Evolutionary conservation across 345 rosid genomes (phyloP).

Genomic region (Linum trigynum): DNA sequence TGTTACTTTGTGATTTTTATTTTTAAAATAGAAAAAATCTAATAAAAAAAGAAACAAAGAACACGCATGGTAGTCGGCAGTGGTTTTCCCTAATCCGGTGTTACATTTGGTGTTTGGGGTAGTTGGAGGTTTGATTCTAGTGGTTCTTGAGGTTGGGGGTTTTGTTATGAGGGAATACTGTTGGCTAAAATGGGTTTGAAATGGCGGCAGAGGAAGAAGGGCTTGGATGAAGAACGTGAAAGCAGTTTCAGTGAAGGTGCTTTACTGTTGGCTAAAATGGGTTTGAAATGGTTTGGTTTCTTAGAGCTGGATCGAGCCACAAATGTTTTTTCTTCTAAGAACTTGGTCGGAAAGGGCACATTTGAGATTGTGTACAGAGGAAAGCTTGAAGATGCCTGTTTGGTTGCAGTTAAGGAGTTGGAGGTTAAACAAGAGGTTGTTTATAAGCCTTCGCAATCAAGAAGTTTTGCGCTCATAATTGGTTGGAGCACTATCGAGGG

Average conservation of each 20-base stretch:
- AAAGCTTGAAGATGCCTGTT: slow-evolving; percentile 51
- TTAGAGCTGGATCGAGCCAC: slow-evolving; percentile 86
- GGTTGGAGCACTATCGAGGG: too few species aligned
- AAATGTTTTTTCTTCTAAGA: slow-evolving; percentile 48
- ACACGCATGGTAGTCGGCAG: too few species aligned
- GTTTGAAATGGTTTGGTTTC: slow-evolving; percentile 67
- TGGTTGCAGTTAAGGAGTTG: slow-evolving; percentile 67
- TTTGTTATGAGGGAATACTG: slow-evolving; percentile 37
- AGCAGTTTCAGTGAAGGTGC: slow-evolving; percentile 23
- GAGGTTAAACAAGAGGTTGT: too few species aligned
- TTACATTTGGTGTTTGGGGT: slow-evolving; percentile 46
- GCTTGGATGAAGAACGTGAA: slow-evolving; percentile 18
- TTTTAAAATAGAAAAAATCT: too few species aligned
- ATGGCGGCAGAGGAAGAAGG: slow-evolving; percentile 68
- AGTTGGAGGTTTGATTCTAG: slow-evolving; percentile 37
- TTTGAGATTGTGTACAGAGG: slow-evolving; percentile 86
- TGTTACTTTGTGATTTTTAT: too few species aligned
- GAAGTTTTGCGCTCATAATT: too few species aligned
- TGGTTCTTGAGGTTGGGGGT: slow-evolving; percentile 33
- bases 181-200: slow-evolving; percentile 76
- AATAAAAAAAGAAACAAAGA: too few species aligned
- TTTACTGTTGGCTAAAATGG: slow-evolving; percentile 34
- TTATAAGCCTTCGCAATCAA: too few species aligned
- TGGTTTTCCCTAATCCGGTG: too few species aligned
- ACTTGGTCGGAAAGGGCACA: slow-evolving; percentile 82